Conservation (phyloP, 1,139 yeast species). For the Meyerozyma guilliermondii region DNA sequence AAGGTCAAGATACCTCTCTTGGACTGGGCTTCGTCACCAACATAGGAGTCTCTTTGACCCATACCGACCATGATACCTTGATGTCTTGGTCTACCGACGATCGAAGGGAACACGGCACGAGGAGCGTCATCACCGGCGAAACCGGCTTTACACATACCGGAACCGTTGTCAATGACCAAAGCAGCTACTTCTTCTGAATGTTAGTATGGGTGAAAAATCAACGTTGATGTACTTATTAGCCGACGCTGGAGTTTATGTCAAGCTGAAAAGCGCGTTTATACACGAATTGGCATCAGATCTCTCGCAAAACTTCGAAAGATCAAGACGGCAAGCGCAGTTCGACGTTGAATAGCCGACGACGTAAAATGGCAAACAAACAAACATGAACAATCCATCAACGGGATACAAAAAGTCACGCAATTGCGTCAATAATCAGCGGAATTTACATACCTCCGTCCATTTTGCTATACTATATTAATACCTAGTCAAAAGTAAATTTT, state of each 20-base stretch:
- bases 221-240: neutral
- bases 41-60: constrained; percentile 99
- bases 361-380: neutral
- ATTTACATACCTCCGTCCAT: constrained; percentile 32
- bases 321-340: neutral
- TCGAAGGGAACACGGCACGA: constrained; percentile 99
- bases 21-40: constrained; percentile 99
- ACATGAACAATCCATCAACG: neutral
- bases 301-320: neutral
- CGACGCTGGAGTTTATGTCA: neutral
- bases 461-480: constrained; percentile 8
- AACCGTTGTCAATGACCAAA: constrained; percentile 98
- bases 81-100: constrained; percentile 99
- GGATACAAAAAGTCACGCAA: constrained; percentile 1
- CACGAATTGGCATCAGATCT: neutral
- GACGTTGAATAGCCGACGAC: constrained; percentile 2
- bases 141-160: constrained; percentile 99
- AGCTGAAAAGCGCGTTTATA: neutral
- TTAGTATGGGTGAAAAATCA: constrained; percentile 14
- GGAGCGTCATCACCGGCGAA: constrained; percentile 99
- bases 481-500: constrained; percentile 5
- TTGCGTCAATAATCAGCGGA: constrained; percentile 3
- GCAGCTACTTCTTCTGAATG: constrained; percentile 49
- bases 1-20: constrained; percentile 99
- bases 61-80: constrained; percentile 99